These are phyloP conservation scores for Phlebiopsis gigantea DNA, from an alignment of 768 basidiomycete species.

Conservation along the genomic window DNA sequence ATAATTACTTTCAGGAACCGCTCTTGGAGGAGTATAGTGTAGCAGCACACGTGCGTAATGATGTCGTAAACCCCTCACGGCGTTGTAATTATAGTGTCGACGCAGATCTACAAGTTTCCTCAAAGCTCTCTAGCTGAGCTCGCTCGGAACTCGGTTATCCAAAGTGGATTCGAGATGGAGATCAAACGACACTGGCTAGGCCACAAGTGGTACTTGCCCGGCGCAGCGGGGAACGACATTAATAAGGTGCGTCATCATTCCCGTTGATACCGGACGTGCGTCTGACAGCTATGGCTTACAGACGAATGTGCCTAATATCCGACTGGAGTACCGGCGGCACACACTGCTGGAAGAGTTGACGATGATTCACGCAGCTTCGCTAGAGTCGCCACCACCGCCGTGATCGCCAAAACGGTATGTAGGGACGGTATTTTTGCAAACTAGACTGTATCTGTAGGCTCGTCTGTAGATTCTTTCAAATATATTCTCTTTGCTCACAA, in stretches of 20 bases:
- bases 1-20: slow-evolving; percentile 58
- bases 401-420: background rate
- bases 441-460: background rate
- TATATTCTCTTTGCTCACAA: background rate
- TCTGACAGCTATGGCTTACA: slow-evolving; percentile 24
- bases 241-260: slow-evolving; percentile 59
- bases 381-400: slow-evolving; percentile 13
- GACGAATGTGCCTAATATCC: slow-evolving; percentile 96
- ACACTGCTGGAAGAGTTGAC: slow-evolving; percentile 84
- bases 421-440: no score
- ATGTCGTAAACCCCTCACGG: background rate
- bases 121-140: slow-evolving; percentile 93
- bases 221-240: slow-evolving; percentile 92
- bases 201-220: slow-evolving; percentile 88
- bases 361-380: slow-evolving; percentile 44
- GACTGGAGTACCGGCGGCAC: slow-evolving; percentile 86
- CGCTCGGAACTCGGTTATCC: slow-evolving; percentile 95
- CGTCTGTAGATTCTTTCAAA: background rate
- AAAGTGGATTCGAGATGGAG: slow-evolving; percentile 99
- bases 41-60: slow-evolving; percentile 74
- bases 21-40: slow-evolving; percentile 96
- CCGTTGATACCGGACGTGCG: background rate
- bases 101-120: slow-evolving; percentile 91
- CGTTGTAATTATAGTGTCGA: background rate
- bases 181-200: slow-evolving; percentile 95